Conservation (phyloP, 768 basidiomycete genomes). For the Chalciporus chontae region DNA sequence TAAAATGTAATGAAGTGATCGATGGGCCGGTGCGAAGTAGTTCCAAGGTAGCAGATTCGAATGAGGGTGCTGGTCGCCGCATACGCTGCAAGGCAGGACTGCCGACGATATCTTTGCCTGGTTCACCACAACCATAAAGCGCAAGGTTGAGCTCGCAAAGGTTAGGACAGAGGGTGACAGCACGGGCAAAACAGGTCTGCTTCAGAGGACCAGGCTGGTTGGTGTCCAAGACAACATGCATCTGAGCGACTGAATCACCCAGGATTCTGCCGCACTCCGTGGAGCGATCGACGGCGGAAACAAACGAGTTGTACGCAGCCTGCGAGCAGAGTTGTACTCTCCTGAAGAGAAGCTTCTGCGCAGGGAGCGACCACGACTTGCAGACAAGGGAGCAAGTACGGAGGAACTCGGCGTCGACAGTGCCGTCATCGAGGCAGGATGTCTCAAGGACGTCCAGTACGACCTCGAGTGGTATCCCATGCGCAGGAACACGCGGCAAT, state of each 20-base stretch:
- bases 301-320: conserved; percentile 52
- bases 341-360: conserved; percentile 64
- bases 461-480: conserved; percentile 58
- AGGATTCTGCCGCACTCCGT: conserved; percentile 48
- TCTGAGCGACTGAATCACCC: conserved; percentile 48
- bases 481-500: conserved; percentile 20
- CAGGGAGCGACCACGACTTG: conserved; percentile 58
- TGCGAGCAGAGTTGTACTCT: conserved; percentile 53
- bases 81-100: conserved; percentile 44
- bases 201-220: conserved; percentile 61
- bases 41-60: conserved; percentile 49
- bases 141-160: conserved; percentile 53
- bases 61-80: conserved; percentile 50
- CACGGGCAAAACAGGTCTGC: conserved; percentile 54
- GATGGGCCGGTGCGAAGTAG: conserved; percentile 52
- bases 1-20: conserved; percentile 53
- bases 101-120: conserved; percentile 49
- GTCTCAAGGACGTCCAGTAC: conserved; percentile 60
- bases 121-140: conserved; percentile 54
- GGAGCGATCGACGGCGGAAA: conserved; percentile 44
- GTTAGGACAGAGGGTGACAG: conserved; percentile 57
- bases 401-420: conserved; percentile 42
- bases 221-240: conserved; percentile 60
- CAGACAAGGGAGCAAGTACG: conserved; percentile 59
- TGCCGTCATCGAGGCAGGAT: conserved; percentile 40